Evolutionary conservation across 345 rosid genomes (phyloP).

Genomic region (Ceriops zippeliana): DNA sequence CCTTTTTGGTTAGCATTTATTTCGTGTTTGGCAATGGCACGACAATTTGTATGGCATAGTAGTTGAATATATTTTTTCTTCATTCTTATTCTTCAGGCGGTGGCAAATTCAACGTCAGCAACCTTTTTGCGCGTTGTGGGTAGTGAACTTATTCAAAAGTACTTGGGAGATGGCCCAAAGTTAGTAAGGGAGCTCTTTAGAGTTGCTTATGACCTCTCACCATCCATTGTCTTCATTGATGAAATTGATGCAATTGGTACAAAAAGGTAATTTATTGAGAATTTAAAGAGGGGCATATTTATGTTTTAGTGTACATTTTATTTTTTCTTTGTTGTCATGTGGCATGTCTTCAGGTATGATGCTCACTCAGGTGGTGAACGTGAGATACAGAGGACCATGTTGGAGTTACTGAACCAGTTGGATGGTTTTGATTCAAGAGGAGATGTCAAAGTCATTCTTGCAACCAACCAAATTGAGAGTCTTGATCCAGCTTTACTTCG

Average conservation of each 20-base stretch:
- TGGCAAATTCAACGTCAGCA: slow-evolving; percentile 97
- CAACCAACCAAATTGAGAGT: slow-evolving; percentile 86
- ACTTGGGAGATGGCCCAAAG: slow-evolving; percentile 98
- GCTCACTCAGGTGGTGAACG: slow-evolving; percentile 32
- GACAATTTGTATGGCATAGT: not conserved
- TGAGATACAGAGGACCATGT: slow-evolving; percentile 34
- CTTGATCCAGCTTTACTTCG: slow-evolving; percentile 99
- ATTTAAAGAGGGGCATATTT: not conserved
- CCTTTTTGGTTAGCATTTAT: not conserved
- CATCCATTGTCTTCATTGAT: slow-evolving; percentile 70
- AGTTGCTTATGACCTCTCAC: slow-evolving; percentile 97
- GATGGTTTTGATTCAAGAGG: slow-evolving; percentile 33
- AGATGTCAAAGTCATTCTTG: slow-evolving; percentile 34
- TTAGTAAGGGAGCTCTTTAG: slow-evolving; percentile 94
- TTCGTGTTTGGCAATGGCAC: not conserved
- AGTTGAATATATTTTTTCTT: slow-evolving; percentile 2
- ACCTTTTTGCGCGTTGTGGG: slow-evolving; percentile 98
- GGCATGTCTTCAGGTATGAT: slow-evolving; percentile 19
- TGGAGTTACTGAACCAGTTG: slow-evolving; percentile 28
- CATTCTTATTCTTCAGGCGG: slow-evolving; percentile 56
- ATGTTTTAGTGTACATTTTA: not conserved
- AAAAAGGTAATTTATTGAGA: slow-evolving; percentile 21
- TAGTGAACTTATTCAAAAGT: slow-evolving; percentile 93
- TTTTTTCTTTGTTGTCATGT: not conserved
- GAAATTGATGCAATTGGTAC: slow-evolving; percentile 35